phyloP scores from a whole-genome alignment of 2,329 filamentous ascomycete species.

The Botrytis byssoidea region DNA sequence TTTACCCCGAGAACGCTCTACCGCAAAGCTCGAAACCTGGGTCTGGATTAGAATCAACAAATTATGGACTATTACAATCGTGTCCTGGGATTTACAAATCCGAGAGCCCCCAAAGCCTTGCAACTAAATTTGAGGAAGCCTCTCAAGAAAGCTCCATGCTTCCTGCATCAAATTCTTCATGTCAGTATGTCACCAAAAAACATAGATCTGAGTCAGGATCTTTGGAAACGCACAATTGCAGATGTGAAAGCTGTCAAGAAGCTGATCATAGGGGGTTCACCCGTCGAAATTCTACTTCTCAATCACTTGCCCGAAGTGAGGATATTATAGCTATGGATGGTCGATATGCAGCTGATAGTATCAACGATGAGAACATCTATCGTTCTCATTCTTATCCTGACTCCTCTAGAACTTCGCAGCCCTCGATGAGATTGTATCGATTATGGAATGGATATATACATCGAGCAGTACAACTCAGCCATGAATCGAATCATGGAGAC shows the following conservation, averaged over 20 bases:
- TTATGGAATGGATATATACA: background rate
- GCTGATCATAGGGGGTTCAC: conserved; percentile 26
- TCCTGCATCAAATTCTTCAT: background rate
- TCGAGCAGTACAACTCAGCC: background rate
- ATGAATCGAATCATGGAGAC: background rate
- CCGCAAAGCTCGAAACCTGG: background rate
- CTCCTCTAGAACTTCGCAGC: background rate
- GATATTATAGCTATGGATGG: conserved; percentile 28
- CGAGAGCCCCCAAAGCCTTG: background rate
- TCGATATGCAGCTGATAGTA: conserved; percentile 30
- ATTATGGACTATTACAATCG: background rate
- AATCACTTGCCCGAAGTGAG: conserved; percentile 24
- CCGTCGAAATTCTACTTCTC: conserved; percentile 31
- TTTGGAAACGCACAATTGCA: background rate
- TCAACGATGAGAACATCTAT: background rate
- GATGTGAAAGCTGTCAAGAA: background rate
- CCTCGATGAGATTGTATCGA: background rate
- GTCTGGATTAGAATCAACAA: too few relatives aligned
- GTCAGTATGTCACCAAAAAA: background rate
- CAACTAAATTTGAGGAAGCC: background rate
- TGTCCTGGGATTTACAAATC: background rate
- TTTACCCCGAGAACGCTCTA: background rate
- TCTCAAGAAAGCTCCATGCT: background rate
- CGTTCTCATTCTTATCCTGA: conserved; percentile 1
- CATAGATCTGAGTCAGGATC: background rate